Evolutionary conservation across 805 yeast species (phyloP), one percentile per base, ranked within the genome.

Genomic region (Yamadazyma akitaensis): DNA sequence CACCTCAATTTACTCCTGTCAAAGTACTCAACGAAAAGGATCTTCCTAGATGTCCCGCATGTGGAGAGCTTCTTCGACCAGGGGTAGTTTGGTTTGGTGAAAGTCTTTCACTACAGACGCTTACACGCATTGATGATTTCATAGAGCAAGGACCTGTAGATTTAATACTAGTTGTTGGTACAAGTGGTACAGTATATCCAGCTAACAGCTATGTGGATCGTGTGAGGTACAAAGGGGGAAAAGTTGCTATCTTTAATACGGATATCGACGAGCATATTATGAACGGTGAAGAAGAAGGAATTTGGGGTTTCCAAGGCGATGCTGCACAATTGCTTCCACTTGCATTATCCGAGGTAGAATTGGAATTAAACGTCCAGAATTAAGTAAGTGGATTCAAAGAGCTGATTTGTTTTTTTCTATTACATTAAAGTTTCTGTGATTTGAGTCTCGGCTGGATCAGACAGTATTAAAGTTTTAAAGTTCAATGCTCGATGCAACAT

Each of bases 51-150:
- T 90, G 97, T 61, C 96, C 96, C 0, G 67, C 66, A 10, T 90
- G 97, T 60, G 60, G 69, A n/a, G 74, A 72, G 4, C 60, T 85
- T 11, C 65, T 90, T 48, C 71, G 97, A 18, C 97, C 97, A 0
- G 96, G 94, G 0, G 95, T 90, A 2, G 91, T 89, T 5, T 90
- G 96, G 97, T 88, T 85, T 65, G 97, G 97, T n/a, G 97, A 90
- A 63, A 76, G 89, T 13, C 67, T 90, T 38, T 88, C 96, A 0
- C 62, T 87, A 45, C 66, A 66, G 40, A 76, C 74, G 11, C 76
- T 90, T 47, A 83, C 81, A 50, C 67, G 67, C 37, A 88, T 88
- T 5, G 96, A 89, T 64, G 80, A 77, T 37, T 89, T 86, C 55
- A 73, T 88, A 5, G 75, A 79, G 53, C 57, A 68, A 10, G 68